phyloP scores from a whole-genome alignment of 495 filamentous ascomycete genomes.

The Trichoderma reesei region DNA sequence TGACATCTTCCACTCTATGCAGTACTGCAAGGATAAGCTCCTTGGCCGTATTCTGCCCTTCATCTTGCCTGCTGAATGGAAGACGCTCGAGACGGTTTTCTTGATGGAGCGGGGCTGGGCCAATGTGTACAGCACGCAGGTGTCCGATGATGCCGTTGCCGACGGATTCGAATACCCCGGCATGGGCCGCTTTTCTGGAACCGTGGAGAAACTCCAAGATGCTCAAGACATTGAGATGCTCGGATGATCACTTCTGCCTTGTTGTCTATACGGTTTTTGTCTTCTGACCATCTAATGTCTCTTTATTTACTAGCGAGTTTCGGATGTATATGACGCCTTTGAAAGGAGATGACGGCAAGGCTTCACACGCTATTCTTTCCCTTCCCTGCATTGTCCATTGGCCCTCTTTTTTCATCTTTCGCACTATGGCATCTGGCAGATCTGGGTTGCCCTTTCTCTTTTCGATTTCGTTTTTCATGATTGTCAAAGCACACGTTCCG shows the following conservation, averaged over 20 bases:
- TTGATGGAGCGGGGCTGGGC: conserved; percentile 14
- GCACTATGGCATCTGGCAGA: background rate
- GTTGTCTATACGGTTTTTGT: background rate
- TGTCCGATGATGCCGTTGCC: conserved; percentile 12
- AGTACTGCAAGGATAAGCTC: conserved; percentile 18
- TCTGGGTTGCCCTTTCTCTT: background rate
- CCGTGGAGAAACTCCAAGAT: background rate
- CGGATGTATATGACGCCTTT: background rate
- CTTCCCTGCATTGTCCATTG: no score
- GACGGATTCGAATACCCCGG: conserved; percentile 23
- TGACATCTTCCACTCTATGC: conserved; percentile 14
- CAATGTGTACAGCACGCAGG: conserved; percentile 5
- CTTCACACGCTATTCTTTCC: no score
- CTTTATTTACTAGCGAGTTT: background rate
- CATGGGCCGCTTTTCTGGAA: conserved; percentile 22
- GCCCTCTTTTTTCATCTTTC: no score
- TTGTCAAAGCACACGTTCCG: background rate
- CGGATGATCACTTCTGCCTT: background rate
- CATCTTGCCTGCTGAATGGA: conserved; percentile 15
- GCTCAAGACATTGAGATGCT: background rate
- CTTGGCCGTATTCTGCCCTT: conserved; percentile 20
- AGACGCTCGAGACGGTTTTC: conserved; percentile 15
- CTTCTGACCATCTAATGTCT: background rate
- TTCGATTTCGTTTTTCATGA: background rate
- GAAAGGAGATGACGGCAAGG: background rate